Conservation (phyloP, 2,329 filamentous ascomycete species). For the Furcasterigmium sp. region DNA sequence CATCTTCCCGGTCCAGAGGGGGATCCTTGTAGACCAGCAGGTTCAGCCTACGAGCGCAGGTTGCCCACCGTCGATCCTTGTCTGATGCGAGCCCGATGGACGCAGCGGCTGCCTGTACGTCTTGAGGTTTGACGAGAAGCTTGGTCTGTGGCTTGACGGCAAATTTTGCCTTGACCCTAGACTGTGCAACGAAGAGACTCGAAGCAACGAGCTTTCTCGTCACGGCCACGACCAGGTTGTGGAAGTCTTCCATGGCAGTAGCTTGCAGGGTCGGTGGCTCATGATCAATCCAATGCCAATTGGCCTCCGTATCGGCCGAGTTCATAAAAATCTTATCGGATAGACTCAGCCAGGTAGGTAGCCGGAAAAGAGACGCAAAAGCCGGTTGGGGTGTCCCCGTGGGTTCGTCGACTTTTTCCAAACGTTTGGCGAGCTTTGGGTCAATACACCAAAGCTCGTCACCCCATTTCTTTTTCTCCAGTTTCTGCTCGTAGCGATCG, state of each 20-base stretch:
- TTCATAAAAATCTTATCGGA: constrained; percentile 75
- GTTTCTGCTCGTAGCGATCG: constrained; percentile 53
- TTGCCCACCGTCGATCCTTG: constrained; percentile 38
- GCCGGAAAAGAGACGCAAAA: constrained; percentile 52
- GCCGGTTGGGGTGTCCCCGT: constrained; percentile 9
- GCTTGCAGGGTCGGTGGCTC: constrained; percentile 65
- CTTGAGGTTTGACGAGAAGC: constrained; percentile 28
- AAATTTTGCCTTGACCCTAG: constrained; percentile 54
- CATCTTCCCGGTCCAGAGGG: constrained; percentile 9
- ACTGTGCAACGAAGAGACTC: constrained; percentile 64
- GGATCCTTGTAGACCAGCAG: constrained; percentile 36
- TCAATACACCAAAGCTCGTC: constrained; percentile 60
- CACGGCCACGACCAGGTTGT: constrained; percentile 60
- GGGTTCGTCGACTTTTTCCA: constrained; percentile 10
- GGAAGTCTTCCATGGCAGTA: constrained; percentile 72
- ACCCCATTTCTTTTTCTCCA: constrained; percentile 57
- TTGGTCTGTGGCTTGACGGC: constrained; percentile 18
- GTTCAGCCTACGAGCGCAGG: constrained; percentile 41
- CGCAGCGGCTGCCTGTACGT: constrained; percentile 43
- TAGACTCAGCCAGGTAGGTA: constrained; percentile 57
- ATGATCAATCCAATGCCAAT: constrained; percentile 61
- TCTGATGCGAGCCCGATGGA: constrained; percentile 38
- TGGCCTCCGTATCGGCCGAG: constrained; percentile 50
- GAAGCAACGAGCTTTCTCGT: constrained; percentile 68
- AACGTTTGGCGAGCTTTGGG: constrained; percentile 21